Evolutionary conservation across 2,329 filamentous ascomycete species (phyloP), one percentile per base, ranked within the genome.

Genomic region (Coleophoma crateriformis): DNA sequence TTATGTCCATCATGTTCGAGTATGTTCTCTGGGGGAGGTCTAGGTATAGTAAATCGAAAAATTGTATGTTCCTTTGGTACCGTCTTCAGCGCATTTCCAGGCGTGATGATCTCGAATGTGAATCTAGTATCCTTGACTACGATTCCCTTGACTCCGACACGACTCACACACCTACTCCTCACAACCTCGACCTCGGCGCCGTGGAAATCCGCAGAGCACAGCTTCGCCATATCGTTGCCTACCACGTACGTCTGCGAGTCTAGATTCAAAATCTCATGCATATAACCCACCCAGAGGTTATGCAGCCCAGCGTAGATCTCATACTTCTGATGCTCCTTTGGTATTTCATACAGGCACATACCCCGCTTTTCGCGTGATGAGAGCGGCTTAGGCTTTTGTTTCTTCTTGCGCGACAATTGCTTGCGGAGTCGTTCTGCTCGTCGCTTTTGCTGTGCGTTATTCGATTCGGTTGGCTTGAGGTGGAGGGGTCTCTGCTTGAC

Each of bases 51-150:
- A 56, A 97, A 82, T 17, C 83, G 79, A 61, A 99, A 97, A 15
- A 92, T 76, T 0, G 90, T 92, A 37, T 90, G 85, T 64, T 95
- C 90, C 65, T 99, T 99, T 3, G 94, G 92, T 50, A 97, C 76
- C 38, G 82, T 74, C 71, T 94, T 95, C 40, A 94, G 61, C 57
- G 77, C 73, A 68, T 91, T 78, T 58, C 75, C 77, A 61, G 68
- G 74, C 3, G 89, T 96, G 37, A 97, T 78, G 53, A 99, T 71
- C 66, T 95, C 88, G 68, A 97, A 88, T 1, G 87, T 85, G 62
- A 87, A 92, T 65, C 87, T 90, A 46, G 87, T 85, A 71, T 99
- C 94, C 65, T 88, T 84, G 38, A 96, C 82, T 52, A 97, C 87
- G 59, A 97, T 92, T 14, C 94, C 94, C 60, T 76, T 81, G 48